Evolutionary conservation across 2,329 filamentous ascomycete species (phyloP).

Genomic region (Talaromyces sp.): DNA sequence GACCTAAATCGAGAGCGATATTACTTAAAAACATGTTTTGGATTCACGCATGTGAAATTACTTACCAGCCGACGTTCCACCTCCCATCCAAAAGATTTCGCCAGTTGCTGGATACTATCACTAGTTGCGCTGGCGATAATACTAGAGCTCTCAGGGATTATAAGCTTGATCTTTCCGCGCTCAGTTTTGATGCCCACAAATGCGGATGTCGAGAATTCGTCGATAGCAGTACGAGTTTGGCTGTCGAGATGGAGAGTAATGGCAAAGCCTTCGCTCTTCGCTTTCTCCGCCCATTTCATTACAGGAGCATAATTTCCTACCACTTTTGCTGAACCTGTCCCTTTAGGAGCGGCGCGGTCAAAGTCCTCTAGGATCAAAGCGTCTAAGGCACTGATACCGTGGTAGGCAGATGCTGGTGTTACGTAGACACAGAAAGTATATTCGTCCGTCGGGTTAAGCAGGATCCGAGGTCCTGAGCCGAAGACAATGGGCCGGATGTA

Average conservation of each 20-base stretch:
- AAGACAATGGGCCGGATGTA: conserved; percentile 89
- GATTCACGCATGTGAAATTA: neutral
- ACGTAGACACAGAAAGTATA: conserved; percentile 90
- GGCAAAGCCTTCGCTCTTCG: conserved; percentile 77
- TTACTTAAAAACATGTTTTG: neutral
- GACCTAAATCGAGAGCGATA: conserved; percentile 25
- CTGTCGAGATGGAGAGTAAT: conserved; percentile 94
- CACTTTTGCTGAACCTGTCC: conserved; percentile 86
- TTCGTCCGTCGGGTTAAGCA: conserved; percentile 80
- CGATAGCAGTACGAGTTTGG: conserved; percentile 74
- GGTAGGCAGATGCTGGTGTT: conserved; percentile 88
- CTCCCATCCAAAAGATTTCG: conserved; percentile 28
- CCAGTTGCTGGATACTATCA: conserved; percentile 75
- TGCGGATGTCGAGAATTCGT: conserved; percentile 92
- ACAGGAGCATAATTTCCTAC: conserved; percentile 92
- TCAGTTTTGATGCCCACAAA: conserved; percentile 74
- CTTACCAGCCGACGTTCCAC: neutral
- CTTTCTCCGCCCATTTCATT: conserved; percentile 67
- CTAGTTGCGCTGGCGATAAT: conserved; percentile 89
- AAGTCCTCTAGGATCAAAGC: conserved; percentile 88
- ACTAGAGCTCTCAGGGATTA: conserved; percentile 79
- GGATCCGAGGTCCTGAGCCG: conserved; percentile 82
- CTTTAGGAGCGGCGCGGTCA: conserved; percentile 83
- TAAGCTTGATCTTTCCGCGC: conserved; percentile 60
- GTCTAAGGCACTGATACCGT: conserved; percentile 80